A percentile compares a stretch with the other conserved stretches of the same genome.
Conservation (phyloP, 2,329 filamentous ascomycete species). For the Monosporascus sp. region DNA sequence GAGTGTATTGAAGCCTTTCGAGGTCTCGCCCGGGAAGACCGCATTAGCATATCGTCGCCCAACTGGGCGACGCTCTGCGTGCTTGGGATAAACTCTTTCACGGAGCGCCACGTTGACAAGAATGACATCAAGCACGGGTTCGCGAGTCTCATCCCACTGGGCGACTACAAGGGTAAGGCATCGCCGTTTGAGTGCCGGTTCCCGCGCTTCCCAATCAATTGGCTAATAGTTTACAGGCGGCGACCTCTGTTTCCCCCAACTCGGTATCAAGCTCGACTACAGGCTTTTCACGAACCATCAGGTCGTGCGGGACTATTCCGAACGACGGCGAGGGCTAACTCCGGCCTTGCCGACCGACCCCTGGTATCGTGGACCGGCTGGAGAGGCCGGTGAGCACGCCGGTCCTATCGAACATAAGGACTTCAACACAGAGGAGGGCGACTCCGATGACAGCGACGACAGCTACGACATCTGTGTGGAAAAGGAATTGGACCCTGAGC, state of each 20-base stretch:
- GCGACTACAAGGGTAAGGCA: slow-evolving; percentile 1
- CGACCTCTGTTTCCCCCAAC: slow-evolving; percentile 5
- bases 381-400: not conserved
- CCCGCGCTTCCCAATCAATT: not conserved
- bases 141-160: slow-evolving; percentile 3
- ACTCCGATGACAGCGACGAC: not conserved
- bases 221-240: not conserved
- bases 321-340: not conserved
- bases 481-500: not conserved
- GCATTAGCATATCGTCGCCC: not conserved
- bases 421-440: too few species aligned
- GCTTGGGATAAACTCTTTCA: slow-evolving; percentile 2
- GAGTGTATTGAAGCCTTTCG: not conserved
- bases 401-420: too few species aligned
- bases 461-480: not conserved
- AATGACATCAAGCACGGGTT: slow-evolving; percentile 3
- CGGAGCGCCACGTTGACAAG: slow-evolving; percentile 1
- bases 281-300: slow-evolving; percentile 5
- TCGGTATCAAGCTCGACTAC: slow-evolving; percentile 1
- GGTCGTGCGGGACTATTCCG: slow-evolving; percentile 2
- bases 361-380: not conserved
- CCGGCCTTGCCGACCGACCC: not conserved
- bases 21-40: not conserved
- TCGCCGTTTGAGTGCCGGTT: not conserved
- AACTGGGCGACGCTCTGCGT: slow-evolving; percentile 3